Evolutionary conservation across 495 filamentous ascomycete species (phyloP).

Genomic region (Xylaria longipes): DNA sequence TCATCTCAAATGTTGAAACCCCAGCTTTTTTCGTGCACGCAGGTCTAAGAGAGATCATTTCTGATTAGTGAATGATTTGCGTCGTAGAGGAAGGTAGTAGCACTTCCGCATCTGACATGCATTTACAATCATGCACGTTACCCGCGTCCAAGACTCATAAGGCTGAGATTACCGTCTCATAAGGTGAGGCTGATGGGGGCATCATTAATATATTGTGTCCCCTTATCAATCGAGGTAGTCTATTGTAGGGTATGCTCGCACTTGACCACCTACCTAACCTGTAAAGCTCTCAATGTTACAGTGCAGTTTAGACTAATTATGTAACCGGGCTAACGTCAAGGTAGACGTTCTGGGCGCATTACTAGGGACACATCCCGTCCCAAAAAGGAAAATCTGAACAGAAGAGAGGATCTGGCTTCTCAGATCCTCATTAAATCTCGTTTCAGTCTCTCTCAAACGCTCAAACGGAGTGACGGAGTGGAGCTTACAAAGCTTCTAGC

Average conservation of each 20-base stretch:
- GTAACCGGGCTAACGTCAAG: neutral
- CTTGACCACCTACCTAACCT: constrained; percentile 1
- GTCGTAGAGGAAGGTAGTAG: constrained; percentile 19
- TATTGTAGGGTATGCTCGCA: neutral
- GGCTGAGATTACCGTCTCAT: constrained; percentile 17
- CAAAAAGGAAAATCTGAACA: constrained; percentile 3
- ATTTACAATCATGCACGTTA: constrained; percentile 23
- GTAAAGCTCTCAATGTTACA: neutral
- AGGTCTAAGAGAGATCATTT: neutral
- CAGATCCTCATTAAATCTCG: constrained; percentile 19
- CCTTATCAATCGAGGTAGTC: neutral
- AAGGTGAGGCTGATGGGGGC: constrained; percentile 12
- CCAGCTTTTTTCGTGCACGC: neutral
- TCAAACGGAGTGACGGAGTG: no score
- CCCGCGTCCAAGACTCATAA: constrained; percentile 25
- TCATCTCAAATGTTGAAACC: neutral
- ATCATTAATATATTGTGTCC: constrained; percentile 5
- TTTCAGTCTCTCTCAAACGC: constrained; percentile 21
- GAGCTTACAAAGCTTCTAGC: constrained; percentile 15
- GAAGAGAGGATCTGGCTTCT: constrained; percentile 16
- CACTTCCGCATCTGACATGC: constrained; percentile 26
- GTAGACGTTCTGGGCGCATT: neutral
- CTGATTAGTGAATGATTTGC: neutral
- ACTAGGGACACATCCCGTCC: constrained; percentile 13
- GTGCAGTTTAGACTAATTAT: neutral